Evolutionary conservation across 1,284 basidiomycete genomes (phyloP), one percentile per base, ranked within the genome.

Genomic region (Ceratobasidium sp.): DNA sequence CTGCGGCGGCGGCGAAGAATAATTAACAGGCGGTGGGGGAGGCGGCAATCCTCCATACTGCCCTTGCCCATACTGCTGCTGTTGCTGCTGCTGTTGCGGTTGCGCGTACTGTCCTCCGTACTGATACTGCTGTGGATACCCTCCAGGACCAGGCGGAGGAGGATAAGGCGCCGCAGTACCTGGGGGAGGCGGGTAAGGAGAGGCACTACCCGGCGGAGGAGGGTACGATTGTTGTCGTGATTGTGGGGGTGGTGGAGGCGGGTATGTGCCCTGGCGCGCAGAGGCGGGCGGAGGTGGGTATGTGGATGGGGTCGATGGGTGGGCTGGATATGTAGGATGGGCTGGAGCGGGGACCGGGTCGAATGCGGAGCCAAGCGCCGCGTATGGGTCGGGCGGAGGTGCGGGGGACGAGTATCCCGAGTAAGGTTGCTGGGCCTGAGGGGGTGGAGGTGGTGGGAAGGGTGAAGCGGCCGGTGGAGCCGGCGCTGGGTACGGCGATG

Each of bases 391-490:
- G 2, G 54, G 20, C 14, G 78, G 41, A 44, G 79, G 78, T n/a
- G 77, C 33, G 10, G 76, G 62, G 3, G 78, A 79, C 2, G 77
- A 74, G 33, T 79, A 75, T 55, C 50, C 75, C 38, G 62, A 77
- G 35, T 70, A 57, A 30, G 64, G 46, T 30, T 54, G 75, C 54
- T 74, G 77, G 30, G 81, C 76, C 38, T 81, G 81, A 14, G 82
- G 82, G 50, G 82, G 84, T 54, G 86, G 84, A 35, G 86, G 85
- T 16, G 86, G 83, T 7, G 85, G 85, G 1, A 86, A 77, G 10
- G 82, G 79, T 44, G 84, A 79, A 60, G 82, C 80, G 3, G 80
- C 79, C n/a, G 82, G 70, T 54, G 83, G 83, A n/a, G 82, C 81
- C 2, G 81, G 78, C 76, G 81, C 82, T 38, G 82, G 84, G 3